phyloP scores from a whole-genome alignment of 306 rosid genomes.

The Quercus robur region DNA sequence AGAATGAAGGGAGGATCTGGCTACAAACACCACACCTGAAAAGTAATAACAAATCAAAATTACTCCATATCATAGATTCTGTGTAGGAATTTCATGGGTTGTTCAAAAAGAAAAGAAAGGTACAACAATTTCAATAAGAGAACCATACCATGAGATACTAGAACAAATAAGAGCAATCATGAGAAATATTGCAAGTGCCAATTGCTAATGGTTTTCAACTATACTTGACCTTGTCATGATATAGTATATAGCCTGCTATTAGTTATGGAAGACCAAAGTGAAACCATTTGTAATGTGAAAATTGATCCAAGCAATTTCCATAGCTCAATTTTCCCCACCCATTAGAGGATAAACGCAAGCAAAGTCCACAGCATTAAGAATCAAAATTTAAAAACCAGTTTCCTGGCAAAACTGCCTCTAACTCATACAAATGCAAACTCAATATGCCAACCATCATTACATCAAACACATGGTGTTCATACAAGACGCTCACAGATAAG shows the following conservation, averaged over 20 bases:
- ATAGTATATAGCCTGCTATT: neutral
- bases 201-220: neutral
- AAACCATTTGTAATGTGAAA: too few species aligned
- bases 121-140: neutral
- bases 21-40: conserved; percentile 80
- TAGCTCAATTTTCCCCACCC: neutral
- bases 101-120: too few species aligned
- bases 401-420: neutral
- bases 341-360: too few species aligned
- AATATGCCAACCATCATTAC: neutral
- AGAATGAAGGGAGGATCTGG: conserved; percentile 77
- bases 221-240: too few species aligned
- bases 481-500: neutral
- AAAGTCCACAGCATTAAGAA: neutral
- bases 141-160: neutral
- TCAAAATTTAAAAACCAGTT: neutral
- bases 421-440: neutral
- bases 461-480: conserved; percentile 37
- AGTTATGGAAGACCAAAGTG: neutral
- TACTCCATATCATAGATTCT: neutral
- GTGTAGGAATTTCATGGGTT: neutral
- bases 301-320: neutral
- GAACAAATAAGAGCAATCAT: neutral
- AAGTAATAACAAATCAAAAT: neutral
- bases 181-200: neutral